Conservation (phyloP, 148 eudicot species). For the Cornus kousa region DNA sequence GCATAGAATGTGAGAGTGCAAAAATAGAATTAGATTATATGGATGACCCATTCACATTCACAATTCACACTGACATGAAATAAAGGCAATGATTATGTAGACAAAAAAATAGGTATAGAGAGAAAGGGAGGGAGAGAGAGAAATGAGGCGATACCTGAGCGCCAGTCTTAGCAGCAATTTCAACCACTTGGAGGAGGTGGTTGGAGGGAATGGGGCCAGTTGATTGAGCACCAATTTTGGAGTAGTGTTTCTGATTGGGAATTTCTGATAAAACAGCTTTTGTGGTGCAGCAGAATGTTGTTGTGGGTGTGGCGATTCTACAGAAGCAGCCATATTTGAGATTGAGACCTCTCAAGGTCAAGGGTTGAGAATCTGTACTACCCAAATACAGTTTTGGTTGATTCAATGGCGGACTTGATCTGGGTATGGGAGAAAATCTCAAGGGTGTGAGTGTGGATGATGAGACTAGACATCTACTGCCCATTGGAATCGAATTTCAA, state of each 20-base stretch:
- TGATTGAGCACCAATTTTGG: slow-evolving; percentile 59
- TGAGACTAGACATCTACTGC: slow-evolving; percentile 29
- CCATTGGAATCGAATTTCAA: no score
- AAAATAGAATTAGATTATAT: no score
- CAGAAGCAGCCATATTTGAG: slow-evolving; percentile 18
- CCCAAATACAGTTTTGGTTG: slow-evolving; percentile 3
- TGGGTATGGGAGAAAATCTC: slow-evolving; percentile 29
- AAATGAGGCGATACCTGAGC: slow-evolving; percentile 50
- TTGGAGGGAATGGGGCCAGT: slow-evolving; percentile 56
- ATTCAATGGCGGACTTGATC: slow-evolving; percentile 16
- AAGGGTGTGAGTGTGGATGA: slow-evolving; percentile 29
- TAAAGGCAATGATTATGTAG: no score
- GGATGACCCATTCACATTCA: no score
- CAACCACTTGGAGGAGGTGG: slow-evolving; percentile 60
- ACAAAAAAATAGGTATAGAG: no score
- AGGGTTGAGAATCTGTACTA: slow-evolving; percentile 3
- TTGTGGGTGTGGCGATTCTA: slow-evolving; percentile 5
- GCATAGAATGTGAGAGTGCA: no score
- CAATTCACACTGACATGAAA: no score
- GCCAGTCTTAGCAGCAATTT: slow-evolving; percentile 81
- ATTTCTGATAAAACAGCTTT: slow-evolving; percentile 44
- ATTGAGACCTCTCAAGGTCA: slow-evolving; percentile 7
- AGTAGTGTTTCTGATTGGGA: slow-evolving; percentile 29
- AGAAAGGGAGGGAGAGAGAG: background rate
- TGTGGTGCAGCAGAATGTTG: slow-evolving; percentile 12